phyloP scores from a whole-genome alignment of 2,329 filamentous ascomycete genomes.

The Aspergillus sp. region DNA sequence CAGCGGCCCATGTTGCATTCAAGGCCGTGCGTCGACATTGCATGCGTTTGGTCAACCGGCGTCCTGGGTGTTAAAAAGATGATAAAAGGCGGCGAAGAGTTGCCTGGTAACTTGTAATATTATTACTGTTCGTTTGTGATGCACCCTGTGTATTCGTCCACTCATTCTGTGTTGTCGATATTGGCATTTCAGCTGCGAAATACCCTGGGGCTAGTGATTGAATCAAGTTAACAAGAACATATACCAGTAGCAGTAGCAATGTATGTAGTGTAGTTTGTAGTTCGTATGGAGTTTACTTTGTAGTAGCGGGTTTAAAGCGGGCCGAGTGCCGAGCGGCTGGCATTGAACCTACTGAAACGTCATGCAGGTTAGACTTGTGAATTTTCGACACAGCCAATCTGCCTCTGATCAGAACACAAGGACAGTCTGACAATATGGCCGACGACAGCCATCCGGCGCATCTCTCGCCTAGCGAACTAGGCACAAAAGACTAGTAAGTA shows the following conservation, averaged over 20 bases:
- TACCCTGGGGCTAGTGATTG: slow-evolving; percentile 20
- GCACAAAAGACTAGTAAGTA: slow-evolving; percentile 86
- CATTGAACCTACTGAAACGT: not conserved
- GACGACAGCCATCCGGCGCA: slow-evolving; percentile 55
- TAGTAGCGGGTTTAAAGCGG: not conserved
- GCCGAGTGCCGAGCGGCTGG: not conserved
- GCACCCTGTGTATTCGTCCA: slow-evolving; percentile 15
- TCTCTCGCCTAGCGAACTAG: slow-evolving; percentile 76
- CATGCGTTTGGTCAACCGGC: slow-evolving; percentile 25
- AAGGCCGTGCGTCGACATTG: slow-evolving; percentile 10
- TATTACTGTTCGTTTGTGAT: slow-evolving; percentile 24
- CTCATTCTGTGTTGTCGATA: slow-evolving; percentile 16
- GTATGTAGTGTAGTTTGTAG: not conserved
- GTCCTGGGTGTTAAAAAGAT: slow-evolving; percentile 32
- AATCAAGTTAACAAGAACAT: slow-evolving; percentile 5
- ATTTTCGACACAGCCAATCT: not conserved
- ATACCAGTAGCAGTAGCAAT: no score
- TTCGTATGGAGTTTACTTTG: not conserved
- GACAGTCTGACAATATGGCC: slow-evolving; percentile 19
- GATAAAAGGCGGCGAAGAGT: slow-evolving; percentile 21
- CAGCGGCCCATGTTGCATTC: slow-evolving; percentile 11
- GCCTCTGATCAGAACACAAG: not conserved
- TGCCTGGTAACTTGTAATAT: slow-evolving; percentile 38
- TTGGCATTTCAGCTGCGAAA: slow-evolving; percentile 18
- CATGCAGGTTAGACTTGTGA: not conserved